phyloP scores from a whole-genome alignment of 495 filamentous ascomycete species.

The Aspergillus incahuasiensis region DNA sequence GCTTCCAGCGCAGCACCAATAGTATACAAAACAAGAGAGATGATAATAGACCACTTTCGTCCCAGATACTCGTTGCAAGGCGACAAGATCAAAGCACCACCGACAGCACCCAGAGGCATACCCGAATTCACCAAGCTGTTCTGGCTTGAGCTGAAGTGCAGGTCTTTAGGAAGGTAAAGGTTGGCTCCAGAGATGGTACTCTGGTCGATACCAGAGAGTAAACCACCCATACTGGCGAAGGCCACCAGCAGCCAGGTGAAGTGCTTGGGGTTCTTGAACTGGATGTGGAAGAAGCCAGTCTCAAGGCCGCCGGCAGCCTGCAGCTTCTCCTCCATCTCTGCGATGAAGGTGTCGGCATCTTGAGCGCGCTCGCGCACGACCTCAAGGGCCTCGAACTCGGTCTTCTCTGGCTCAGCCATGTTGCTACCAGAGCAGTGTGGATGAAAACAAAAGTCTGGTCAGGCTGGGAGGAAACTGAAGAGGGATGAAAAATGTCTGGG shows the following conservation, averaged over 20 bases:
- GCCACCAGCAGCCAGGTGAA: slow-evolving; percentile 59
- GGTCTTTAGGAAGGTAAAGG: slow-evolving; percentile 47
- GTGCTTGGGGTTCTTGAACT: slow-evolving; percentile 31
- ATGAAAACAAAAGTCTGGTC: not conserved
- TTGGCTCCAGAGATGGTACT: slow-evolving; percentile 58
- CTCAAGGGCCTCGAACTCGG: slow-evolving; percentile 5
- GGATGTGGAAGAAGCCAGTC: slow-evolving; percentile 4
- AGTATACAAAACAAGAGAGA: slow-evolving; percentile 54
- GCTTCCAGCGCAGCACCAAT: slow-evolving; percentile 56
- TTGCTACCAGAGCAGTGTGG: not conserved
- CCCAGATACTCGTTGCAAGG: slow-evolving; percentile 56
- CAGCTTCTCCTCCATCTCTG: slow-evolving; percentile 6
- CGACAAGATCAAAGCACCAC: slow-evolving; percentile 53
- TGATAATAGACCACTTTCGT: slow-evolving; percentile 54
- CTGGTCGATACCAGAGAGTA: slow-evolving; percentile 60
- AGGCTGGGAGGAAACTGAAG: not conserved
- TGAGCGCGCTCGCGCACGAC: slow-evolving; percentile 6
- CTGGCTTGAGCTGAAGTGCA: slow-evolving; percentile 39
- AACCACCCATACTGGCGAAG: slow-evolving; percentile 58
- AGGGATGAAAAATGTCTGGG: not conserved
- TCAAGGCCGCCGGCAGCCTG: slow-evolving; percentile 2
- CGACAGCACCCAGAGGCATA: slow-evolving; percentile 58
- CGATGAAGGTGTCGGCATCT: slow-evolving; percentile 4
- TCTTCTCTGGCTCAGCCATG: slow-evolving; percentile 3
- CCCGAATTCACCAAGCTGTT: slow-evolving; percentile 53